Evolutionary conservation across 495 filamentous ascomycete genomes (phyloP).

Genomic region (Bacidia rubella): DNA sequence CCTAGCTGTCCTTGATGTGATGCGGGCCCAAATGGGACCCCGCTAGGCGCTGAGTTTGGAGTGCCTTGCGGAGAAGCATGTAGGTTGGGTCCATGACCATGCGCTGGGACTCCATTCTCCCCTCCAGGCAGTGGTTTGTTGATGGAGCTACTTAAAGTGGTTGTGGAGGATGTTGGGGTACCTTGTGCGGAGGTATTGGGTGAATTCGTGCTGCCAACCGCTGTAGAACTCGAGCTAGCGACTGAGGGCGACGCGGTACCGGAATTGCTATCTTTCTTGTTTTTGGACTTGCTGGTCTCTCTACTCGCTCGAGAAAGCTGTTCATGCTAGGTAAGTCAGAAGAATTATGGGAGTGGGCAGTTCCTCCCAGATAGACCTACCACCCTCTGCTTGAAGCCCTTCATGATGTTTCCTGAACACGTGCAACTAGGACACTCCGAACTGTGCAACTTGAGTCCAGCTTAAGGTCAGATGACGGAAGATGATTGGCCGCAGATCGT

Average conservation of each 20-base stretch:
- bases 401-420: slow-evolving; percentile 56
- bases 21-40: slow-evolving; percentile 23
- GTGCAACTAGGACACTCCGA: not conserved
- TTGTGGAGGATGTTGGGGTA: slow-evolving; percentile 75
- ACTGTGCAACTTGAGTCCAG: not conserved
- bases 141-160: slow-evolving; percentile 69
- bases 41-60: slow-evolving; percentile 24
- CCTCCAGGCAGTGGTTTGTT: slow-evolving; percentile 64
- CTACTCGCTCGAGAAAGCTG: slow-evolving; percentile 95
- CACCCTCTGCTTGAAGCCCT: slow-evolving; percentile 94
- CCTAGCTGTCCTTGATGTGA: slow-evolving; percentile 23
- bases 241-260: slow-evolving; percentile 60
- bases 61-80: slow-evolving; percentile 26
- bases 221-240: slow-evolving; percentile 32
- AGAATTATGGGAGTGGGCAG: slow-evolving; percentile 11
- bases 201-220: slow-evolving; percentile 48
- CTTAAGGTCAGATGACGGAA: not conserved
- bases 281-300: slow-evolving; percentile 76
- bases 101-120: slow-evolving; percentile 42
- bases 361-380: slow-evolving; percentile 45
- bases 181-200: slow-evolving; percentile 48
- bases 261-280: slow-evolving; percentile 77
- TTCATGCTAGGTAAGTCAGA: slow-evolving; percentile 44
- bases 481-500: not conserved
- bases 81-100: slow-evolving; percentile 28